Evolutionary conservation across 148 eudicot genomes (phyloP).

Genomic region (Polygonum aviculare): DNA sequence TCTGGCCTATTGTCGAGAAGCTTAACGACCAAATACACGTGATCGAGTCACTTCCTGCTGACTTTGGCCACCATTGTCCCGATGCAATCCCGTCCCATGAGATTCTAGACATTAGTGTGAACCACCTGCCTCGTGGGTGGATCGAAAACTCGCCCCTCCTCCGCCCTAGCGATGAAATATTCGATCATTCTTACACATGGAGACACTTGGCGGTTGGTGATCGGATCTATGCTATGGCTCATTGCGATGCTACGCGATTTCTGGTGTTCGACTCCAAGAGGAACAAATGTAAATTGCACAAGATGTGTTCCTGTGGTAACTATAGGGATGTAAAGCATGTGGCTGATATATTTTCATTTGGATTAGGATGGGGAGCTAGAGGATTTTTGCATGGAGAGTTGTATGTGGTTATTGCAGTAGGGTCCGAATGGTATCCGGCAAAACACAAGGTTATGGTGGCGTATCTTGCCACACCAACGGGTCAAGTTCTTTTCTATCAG

Average conservation of each 20-base stretch:
- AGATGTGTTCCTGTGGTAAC: too few species aligned
- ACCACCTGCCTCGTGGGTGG: background rate
- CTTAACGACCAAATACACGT: background rate
- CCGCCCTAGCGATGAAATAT: background rate
- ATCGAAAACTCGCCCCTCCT: background rate
- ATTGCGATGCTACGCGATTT: background rate
- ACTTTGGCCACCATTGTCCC: background rate
- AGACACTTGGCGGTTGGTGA: background rate
- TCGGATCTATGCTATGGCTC: background rate
- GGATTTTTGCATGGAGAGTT: background rate
- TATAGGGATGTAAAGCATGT: background rate
- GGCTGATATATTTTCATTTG: background rate
- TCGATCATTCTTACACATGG: background rate
- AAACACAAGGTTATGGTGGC: background rate
- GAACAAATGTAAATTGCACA: background rate
- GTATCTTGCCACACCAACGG: background rate
- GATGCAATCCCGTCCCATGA: background rate
- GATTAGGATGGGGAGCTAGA: background rate
- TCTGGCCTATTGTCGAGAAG: constrained; percentile 2
- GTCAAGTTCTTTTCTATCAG: background rate
- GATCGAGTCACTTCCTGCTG: background rate
- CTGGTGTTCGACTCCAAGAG: background rate
- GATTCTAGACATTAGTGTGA: background rate
- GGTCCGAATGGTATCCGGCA: too few species aligned
- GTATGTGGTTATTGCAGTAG: background rate